Evolutionary conservation across 345 rosid genomes (phyloP).

Genomic region (Salix dunnii): DNA sequence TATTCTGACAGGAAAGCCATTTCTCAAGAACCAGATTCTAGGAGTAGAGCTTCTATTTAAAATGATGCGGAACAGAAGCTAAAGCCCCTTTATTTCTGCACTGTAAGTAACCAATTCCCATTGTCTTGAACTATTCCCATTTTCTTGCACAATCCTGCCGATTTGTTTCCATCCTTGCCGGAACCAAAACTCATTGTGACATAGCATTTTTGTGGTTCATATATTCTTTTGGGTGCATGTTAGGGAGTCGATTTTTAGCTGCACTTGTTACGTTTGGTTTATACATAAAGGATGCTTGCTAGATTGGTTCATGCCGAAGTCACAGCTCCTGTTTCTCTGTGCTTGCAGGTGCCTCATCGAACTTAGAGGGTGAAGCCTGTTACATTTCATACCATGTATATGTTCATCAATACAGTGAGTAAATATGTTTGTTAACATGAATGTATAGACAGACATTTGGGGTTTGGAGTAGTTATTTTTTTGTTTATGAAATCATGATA

Average conservation of each 20-base stretch:
- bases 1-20: neutral
- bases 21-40: neutral
- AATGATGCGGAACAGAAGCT: constrained; percentile 4
- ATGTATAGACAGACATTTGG: neutral
- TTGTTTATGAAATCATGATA: neutral
- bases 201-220: no score
- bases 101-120: constrained; percentile 4
- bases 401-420: neutral
- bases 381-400: neutral
- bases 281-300: neutral
- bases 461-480: neutral
- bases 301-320: neutral
- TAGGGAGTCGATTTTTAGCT: neutral
- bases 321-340: neutral
- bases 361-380: neutral
- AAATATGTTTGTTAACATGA: neutral
- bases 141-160: neutral
- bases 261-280: neutral
- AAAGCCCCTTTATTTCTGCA: constrained; percentile 7
- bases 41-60: constrained; percentile 1
- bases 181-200: neutral
- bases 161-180: neutral
- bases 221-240: neutral
- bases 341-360: neutral
- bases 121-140: neutral